A percentile compares a stretch with the other conserved stretches of the same genome.
phyloP scores from a whole-genome alignment of 176 grass and related monocot genomes.

The Musa acuminata region DNA sequence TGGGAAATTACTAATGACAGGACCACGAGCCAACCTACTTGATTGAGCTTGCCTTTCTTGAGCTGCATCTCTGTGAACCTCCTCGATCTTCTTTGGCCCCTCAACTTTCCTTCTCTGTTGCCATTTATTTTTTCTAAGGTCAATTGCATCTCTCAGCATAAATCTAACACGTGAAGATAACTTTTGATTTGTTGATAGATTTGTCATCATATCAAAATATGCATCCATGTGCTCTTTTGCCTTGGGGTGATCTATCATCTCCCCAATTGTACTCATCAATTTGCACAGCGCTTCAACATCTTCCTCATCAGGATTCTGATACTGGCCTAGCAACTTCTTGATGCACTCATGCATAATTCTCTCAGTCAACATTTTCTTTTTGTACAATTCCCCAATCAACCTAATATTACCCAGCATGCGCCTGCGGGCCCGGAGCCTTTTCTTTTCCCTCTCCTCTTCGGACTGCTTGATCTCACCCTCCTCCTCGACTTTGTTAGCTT shows the following conservation, averaged over 20 bases:
- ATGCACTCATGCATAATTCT: conserved; percentile 98
- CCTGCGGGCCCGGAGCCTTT: conserved; percentile 57
- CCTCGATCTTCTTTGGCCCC: conserved; percentile 95
- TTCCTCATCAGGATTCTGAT: conserved; percentile 68
- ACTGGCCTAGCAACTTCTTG: conserved; percentile 61
- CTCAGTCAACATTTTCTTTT: conserved; percentile 92
- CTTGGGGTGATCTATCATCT: conserved; percentile 86
- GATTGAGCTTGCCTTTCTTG: conserved; percentile 85
- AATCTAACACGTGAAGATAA: conserved; percentile 84
- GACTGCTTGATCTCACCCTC: conserved; percentile 83
- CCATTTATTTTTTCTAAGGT: conserved; percentile 89
- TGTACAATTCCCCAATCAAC: conserved; percentile 97
- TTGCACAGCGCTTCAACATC: conserved; percentile 92
- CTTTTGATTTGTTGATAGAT: conserved; percentile 60
- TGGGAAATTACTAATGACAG: conserved; percentile 41
- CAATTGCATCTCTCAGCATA: conserved; percentile 79
- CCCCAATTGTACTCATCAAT: conserved; percentile 97
- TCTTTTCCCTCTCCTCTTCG: conserved; percentile 69
- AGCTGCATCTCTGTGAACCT: conserved; percentile 91
- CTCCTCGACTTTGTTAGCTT: conserved; percentile 84
- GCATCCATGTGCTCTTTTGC: conserved; percentile 94
- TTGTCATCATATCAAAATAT: conserved; percentile 66
- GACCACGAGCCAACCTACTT: conserved; percentile 55
- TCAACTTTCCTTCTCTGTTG: conserved; percentile 94
- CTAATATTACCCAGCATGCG: conserved; percentile 95